Evolutionary conservation across 345 rosid genomes (phyloP).

Genomic region (Brassica napus): DNA sequence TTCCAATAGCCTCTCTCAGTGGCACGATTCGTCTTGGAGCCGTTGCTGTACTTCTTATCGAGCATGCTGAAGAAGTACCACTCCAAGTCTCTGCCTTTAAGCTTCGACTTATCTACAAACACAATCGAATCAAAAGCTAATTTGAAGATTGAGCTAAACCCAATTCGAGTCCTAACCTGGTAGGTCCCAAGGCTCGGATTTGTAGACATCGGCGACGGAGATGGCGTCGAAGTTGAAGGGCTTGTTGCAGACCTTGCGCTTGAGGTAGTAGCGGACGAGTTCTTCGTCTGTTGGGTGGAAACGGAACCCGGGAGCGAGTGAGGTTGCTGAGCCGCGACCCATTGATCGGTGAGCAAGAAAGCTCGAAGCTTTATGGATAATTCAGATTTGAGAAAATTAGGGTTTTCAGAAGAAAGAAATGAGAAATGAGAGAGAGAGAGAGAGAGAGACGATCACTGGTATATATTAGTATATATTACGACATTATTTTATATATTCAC

Average conservation of each 20-base stretch:
- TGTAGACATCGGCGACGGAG: conserved; percentile 78
- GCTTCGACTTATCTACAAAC: conserved; percentile 64
- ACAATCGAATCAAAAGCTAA: background rate
- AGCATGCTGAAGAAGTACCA: conserved; percentile 89
- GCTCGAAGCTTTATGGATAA: conserved; percentile 8
- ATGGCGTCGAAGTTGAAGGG: conserved; percentile 76
- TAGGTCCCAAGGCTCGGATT: conserved; percentile 97
- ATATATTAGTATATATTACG: background rate
- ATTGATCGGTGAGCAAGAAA: conserved; percentile 30
- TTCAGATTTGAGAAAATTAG: conserved; percentile 20
- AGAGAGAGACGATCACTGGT: background rate
- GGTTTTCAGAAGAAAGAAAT: conserved; percentile 32
- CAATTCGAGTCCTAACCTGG: conserved; percentile 59
- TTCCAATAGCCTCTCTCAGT: conserved; percentile 98
- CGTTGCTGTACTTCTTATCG: conserved; percentile 87
- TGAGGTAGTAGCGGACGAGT: conserved; percentile 80
- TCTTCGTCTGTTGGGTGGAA: conserved; percentile 98
- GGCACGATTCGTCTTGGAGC: conserved; percentile 88
- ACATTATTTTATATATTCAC: background rate
- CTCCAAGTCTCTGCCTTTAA: conserved; percentile 88
- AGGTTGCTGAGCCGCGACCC: conserved; percentile 60
- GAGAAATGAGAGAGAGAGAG: background rate
- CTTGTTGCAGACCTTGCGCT: conserved; percentile 69
- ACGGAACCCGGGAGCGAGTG: conserved; percentile 91
- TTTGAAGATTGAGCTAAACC: background rate